phyloP scores from a whole-genome alignment of 768 basidiomycete genomes.

The Lactarius sp. region DNA sequence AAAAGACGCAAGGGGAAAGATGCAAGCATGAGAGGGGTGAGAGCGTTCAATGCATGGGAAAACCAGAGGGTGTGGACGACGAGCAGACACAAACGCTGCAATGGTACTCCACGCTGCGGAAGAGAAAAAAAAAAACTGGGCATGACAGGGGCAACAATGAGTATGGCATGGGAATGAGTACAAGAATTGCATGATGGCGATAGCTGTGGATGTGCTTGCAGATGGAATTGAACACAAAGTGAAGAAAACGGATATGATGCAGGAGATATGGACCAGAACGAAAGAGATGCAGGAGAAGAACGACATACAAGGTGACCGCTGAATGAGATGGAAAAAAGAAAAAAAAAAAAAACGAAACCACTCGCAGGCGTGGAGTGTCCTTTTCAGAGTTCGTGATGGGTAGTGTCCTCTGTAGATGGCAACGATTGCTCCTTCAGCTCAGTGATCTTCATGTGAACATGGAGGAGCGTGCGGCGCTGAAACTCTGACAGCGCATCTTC shows the following conservation, averaged over 20 bases:
- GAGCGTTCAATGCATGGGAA: slow-evolving; percentile 12
- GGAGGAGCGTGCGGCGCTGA: slow-evolving; percentile 48
- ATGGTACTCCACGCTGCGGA: slow-evolving; percentile 8
- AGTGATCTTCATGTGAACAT: slow-evolving; percentile 33
- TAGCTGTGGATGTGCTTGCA: slow-evolving; percentile 25
- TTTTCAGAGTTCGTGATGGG: slow-evolving; percentile 17
- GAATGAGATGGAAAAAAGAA: background rate
- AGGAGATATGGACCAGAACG: slow-evolving; percentile 15
- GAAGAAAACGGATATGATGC: slow-evolving; percentile 20
- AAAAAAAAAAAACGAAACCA: background rate
- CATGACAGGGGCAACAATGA: slow-evolving; percentile 24
- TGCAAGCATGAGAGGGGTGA: slow-evolving; percentile 19
- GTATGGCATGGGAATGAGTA: slow-evolving; percentile 27
- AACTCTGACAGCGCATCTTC: slow-evolving; percentile 42
- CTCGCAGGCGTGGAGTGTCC: slow-evolving; percentile 14
- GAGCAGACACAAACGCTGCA: background rate
- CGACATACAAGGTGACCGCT: slow-evolving; percentile 7
- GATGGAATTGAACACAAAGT: slow-evolving; percentile 15
- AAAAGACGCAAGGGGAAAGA: background rate
- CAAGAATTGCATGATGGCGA: slow-evolving; percentile 28
- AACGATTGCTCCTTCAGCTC: slow-evolving; percentile 19
- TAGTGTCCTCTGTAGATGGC: slow-evolving; percentile 11
- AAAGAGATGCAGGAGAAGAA: slow-evolving; percentile 10
- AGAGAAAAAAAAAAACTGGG: background rate
- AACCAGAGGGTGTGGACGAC: slow-evolving; percentile 11